phyloP scores from a whole-genome alignment of 306 rosid genomes.

The Ziziphus jujuba region DNA sequence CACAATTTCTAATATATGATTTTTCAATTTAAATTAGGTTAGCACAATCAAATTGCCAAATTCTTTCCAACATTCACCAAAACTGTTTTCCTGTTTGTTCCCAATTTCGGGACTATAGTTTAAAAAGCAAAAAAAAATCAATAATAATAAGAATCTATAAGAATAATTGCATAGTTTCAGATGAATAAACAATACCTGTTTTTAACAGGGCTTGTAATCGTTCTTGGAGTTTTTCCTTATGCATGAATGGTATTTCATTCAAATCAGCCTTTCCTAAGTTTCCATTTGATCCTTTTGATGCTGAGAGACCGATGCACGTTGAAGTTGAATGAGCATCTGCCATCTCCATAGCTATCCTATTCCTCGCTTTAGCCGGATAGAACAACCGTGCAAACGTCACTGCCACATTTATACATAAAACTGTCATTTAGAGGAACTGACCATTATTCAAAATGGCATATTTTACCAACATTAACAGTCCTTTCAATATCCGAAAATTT shows the following conservation, averaged over 20 bases:
- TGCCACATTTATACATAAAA: constrained; percentile 34
- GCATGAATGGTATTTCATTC: constrained; percentile 67
- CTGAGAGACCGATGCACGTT: constrained; percentile 19
- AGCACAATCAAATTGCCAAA: too few species aligned
- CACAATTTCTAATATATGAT: too few species aligned
- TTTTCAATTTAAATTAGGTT: too few species aligned
- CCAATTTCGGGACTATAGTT: too few species aligned
- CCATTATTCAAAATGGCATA: not conserved
- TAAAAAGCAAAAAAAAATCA: too few species aligned
- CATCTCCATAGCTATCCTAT: constrained; percentile 70
- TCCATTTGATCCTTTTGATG: constrained; percentile 50
- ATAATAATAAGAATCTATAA: too few species aligned
- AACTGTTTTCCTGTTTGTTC: too few species aligned
- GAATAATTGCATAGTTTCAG: too few species aligned
- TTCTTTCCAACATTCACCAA: too few species aligned
- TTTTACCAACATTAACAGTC: too few species aligned
- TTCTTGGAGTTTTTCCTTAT: constrained; percentile 58
- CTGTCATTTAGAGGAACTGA: not conserved
- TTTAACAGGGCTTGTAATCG: constrained; percentile 62
- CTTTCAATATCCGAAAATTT: too few species aligned
- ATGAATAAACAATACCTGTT: constrained; percentile 60
- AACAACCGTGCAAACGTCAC: constrained; percentile 72
- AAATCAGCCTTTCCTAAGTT: constrained; percentile 66
- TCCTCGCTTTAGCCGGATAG: constrained; percentile 88
- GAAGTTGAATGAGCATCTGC: constrained; percentile 61